Evolutionary conservation across 2,329 filamentous ascomycete species (phyloP).

Genomic region (Chrysosporium queenslandicum): DNA sequence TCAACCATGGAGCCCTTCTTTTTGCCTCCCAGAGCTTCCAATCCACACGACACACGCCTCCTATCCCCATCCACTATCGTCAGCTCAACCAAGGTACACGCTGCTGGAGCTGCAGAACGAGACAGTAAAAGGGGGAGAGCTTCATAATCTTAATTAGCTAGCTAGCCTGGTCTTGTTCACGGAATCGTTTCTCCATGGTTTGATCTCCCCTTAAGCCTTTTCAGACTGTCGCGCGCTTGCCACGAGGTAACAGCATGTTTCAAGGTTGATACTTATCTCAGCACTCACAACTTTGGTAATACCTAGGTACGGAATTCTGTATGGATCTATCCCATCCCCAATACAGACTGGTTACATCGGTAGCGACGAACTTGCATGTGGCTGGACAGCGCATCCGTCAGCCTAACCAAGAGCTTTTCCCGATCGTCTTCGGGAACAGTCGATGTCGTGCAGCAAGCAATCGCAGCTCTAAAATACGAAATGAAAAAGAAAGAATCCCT

Average conservation of each 20-base stretch:
- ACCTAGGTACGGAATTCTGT: too few relatives aligned
- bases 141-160: neutral
- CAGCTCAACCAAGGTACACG: neutral
- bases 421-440: neutral
- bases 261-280: too few relatives aligned
- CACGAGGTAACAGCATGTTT: conserved; percentile 8
- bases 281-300: too few relatives aligned
- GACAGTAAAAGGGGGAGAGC: neutral
- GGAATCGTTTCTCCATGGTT: neutral
- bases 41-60: too few relatives aligned
- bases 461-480: too few relatives aligned
- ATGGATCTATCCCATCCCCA: too few relatives aligned
- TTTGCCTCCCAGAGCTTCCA: neutral
- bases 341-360: conserved; percentile 6
- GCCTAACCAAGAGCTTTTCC: conserved; percentile 1
- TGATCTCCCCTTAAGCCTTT: neutral
- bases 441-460: conserved; percentile 6
- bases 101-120: neutral
- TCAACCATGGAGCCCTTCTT: neutral
- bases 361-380: neutral
- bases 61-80: too few relatives aligned
- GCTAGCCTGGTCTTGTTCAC: neutral
- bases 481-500: too few relatives aligned
- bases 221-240: neutral
- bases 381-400: neutral